These are phyloP conservation scores for Annona cherimola DNA, from an alignment of 164 flowering plant genomes.

Conservation along the genomic window DNA sequence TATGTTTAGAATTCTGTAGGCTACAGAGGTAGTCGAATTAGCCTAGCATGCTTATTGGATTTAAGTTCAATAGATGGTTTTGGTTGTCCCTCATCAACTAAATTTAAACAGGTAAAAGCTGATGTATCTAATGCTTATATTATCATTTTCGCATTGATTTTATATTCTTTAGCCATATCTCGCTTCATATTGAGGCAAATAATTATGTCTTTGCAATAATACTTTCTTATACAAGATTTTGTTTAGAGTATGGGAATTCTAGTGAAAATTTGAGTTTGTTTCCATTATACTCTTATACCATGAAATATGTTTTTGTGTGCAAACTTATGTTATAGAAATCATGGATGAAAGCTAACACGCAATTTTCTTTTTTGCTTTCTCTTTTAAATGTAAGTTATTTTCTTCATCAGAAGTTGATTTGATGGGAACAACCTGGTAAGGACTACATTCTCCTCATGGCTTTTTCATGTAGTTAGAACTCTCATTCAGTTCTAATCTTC, in stretches of 20 bases:
- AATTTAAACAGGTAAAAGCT: conserved; percentile 62
- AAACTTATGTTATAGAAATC: background rate
- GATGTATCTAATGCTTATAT: no score
- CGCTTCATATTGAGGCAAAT: background rate
- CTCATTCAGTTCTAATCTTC: conserved; percentile 7
- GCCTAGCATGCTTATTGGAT: conserved; percentile 57
- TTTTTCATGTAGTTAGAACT: background rate
- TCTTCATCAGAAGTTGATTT: conserved; percentile 73
- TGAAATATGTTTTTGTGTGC: background rate
- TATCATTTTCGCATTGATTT: no score
- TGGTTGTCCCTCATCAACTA: conserved; percentile 25
- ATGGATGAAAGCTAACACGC: conserved; percentile 8
- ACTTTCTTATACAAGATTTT: background rate
- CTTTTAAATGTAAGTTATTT: conserved; percentile 87
- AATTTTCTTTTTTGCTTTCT: conserved; percentile 53
- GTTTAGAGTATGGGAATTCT: no score
- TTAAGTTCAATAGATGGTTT: conserved; percentile 27
- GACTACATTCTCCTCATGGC: conserved; percentile 3
- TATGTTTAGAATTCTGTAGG: conserved; percentile 33
- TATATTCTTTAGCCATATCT: background rate
- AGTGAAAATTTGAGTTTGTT: no score
- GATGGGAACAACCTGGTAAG: conserved; percentile 66
- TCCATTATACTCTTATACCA: no score
- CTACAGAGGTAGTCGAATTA: conserved; percentile 65
- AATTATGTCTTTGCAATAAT: background rate